A percentile compares a stretch with the other conserved stretches of the same genome.
These are phyloP conservation scores for Pleurotus pulmonarius DNA, from an alignment of 768 basidiomycete genomes.

Conservation along the genomic window DNA sequence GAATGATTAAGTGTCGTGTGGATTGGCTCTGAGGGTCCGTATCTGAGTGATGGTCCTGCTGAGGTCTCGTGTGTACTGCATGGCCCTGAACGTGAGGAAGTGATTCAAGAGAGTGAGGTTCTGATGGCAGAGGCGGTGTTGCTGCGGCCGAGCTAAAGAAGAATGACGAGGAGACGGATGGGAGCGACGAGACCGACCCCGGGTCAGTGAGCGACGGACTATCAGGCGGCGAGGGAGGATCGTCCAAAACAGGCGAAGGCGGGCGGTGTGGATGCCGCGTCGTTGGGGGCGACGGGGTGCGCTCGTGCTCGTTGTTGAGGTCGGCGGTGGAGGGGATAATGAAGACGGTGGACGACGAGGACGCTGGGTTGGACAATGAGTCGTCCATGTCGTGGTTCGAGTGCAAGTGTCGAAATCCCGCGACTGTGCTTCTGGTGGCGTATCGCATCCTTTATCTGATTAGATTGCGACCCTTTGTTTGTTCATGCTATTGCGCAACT, in stretches of 20 bases:
- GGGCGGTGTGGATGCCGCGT: constrained; percentile 17
- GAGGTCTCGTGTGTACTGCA: not conserved
- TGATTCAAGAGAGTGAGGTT: not conserved
- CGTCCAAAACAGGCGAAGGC: constrained; percentile 45
- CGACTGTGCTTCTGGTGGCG: no score
- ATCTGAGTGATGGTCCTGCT: constrained; percentile 30
- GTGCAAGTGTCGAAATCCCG: not conserved
- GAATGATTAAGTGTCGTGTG: constrained; percentile 62
- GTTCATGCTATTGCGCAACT: no score
- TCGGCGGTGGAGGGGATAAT: not conserved
- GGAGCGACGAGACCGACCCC: constrained; percentile 60
- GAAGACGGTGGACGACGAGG: constrained; percentile 6
- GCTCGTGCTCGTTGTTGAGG: not conserved
- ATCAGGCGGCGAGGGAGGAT: constrained; percentile 54
- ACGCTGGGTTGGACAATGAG: not conserved
- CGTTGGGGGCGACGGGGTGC: not conserved
- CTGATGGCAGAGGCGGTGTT: constrained; percentile 42
- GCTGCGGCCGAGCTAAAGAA: constrained; percentile 75
- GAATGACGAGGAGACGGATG: constrained; percentile 71
- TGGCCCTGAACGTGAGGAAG: constrained; percentile 9
- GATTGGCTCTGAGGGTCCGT: constrained; percentile 32
- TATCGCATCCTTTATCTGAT: constrained; percentile 2
- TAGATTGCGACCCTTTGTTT: not conserved
- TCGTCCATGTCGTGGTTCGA: constrained; percentile 6
- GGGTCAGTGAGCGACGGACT: constrained; percentile 49